Base-by-base conservation (phyloP, 2,329 filamentous ascomycete species). In the Aspergillus sp. region DNA sequence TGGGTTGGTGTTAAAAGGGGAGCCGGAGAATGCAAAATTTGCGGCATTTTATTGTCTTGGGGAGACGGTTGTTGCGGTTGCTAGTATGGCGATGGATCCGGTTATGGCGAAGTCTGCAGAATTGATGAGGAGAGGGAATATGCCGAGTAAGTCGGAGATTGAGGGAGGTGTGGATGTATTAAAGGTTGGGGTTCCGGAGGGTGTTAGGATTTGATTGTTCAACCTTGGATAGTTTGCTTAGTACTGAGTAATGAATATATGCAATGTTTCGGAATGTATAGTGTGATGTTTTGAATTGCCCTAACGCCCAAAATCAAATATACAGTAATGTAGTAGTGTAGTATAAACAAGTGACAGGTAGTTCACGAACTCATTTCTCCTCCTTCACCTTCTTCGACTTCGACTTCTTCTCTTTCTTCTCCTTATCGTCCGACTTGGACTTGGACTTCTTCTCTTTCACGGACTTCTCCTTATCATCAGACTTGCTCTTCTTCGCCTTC, bases 71-170 rank as follows among this genome's bases (percentile, higher is more conserved):
- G 87, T 96, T 10, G 93, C 93, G 0, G 86, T 96, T 59, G 89
- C 89, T 0, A 91, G 82, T 49, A 96, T 96, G 89, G 84, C 85
- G 54, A 83, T 82, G 71, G 93, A 98, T 66, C 93, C 93, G 0
- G 80, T 87, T 48, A 90, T 95, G 85, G 72, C 73, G 1, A 88
- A 96, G 71, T 79, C 79, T 45, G 86, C 87, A 1, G 88, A 94
- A 74, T 72, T 97, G 70, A 94, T 97, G 88, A 78, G 84, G 51
- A 74, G 82, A 54, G 82, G 82, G 33, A 86, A 82, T 68, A 95
- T 97, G 90, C 85, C 87, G 1, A 77, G 73, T 46, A 96, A 95
- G 81, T 82, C 74, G 53, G 80, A 95, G 63, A 71, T 97, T 43
- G 69, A 85, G 63, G 77, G 49, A n/a, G 72, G 71, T 3, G 56